Percentiles rank a stretch among this genome's conserved stretches.
phyloP scores from a whole-genome alignment of 768 basidiomycete species.

The Omphalotus guepiniiformis region DNA sequence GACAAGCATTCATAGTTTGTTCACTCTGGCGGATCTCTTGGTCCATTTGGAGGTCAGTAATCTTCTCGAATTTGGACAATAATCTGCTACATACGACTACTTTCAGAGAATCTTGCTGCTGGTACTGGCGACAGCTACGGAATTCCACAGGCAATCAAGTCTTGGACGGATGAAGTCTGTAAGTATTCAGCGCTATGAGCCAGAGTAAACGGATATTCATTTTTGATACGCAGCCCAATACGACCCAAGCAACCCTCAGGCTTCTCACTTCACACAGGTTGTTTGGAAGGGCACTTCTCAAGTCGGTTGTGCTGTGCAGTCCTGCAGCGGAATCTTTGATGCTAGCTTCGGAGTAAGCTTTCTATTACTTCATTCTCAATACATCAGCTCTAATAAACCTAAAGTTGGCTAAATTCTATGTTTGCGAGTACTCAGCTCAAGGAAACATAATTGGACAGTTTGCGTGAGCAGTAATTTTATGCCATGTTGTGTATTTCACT shows the following conservation, averaged over 20 bases:
- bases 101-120: constrained; percentile 70
- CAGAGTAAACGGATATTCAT: background rate
- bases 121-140: constrained; percentile 54
- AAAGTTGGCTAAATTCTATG: constrained; percentile 54
- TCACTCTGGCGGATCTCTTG: constrained; percentile 66
- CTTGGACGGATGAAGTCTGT: constrained; percentile 70
- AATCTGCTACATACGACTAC: background rate
- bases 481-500: background rate
- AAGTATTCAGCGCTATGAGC: constrained; percentile 23
- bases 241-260: constrained; percentile 47
- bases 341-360: constrained; percentile 48
- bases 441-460: constrained; percentile 67
- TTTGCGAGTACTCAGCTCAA: constrained; percentile 64
- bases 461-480: constrained; percentile 36
- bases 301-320: constrained; percentile 58
- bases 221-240: constrained; percentile 43
- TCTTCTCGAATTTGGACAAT: background rate
- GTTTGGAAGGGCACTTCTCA: constrained; percentile 68
- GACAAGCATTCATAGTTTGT: too few species aligned
- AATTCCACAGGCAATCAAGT: constrained; percentile 46
- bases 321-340: constrained; percentile 56
- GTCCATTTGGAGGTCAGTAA: constrained; percentile 55
- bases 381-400: background rate
- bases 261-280: constrained; percentile 73
- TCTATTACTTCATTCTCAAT: background rate